Base-by-base conservation (phyloP, 495 filamentous ascomycete genomes). In the Amniculicola lignicola region DNA sequence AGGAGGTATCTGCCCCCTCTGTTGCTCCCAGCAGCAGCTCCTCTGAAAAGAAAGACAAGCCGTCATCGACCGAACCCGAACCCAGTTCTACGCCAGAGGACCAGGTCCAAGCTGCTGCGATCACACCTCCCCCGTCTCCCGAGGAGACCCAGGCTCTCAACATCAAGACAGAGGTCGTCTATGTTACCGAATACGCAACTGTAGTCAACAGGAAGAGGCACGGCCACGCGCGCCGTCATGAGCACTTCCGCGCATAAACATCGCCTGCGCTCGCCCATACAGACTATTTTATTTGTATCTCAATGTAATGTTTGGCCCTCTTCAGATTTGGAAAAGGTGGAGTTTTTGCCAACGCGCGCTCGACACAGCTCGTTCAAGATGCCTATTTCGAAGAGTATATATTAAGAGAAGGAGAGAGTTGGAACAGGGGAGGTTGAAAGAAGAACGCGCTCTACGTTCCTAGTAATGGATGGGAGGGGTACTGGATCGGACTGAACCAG, bases 401-500 rank as follows among this genome's bases (percentile, higher is more conserved):
- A 25, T 21, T 7, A 56, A 44, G 21, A 25, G 47, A 36, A 12
- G 28, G 31, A 47, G 40, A 33, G 29, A 48, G 19, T n/a, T n/a
- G n/a, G n/a, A n/a, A n/a, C n/a, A n/a, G n/a, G n/a, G n/a, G n/a
- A n/a, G n/a, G n/a, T n/a, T n/a, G n/a, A n/a, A n/a, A n/a, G n/a
- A n/a, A n/a, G n/a, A n/a, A n/a, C n/a, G n/a, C n/a, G n/a, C n/a
- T n/a, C n/a, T n/a, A n/a, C n/a, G 19, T 48, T 54, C 16, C 49
- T 49, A 46, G 55, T 60, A 60, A 60, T 60, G 57, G 44, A 33
- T n/a, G 29, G 40, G 49, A n/a, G n/a, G n/a, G n/a, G n/a, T n/a
- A n/a, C n/a, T n/a, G n/a, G n/a, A n/a, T n/a, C n/a, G n/a, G n/a
- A n/a, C n/a, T n/a, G n/a, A n/a, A n/a, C n/a, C n/a, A n/a, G n/a